Evolutionary conservation across 2,329 filamentous ascomycete species (phyloP), one percentile per base, ranked within the genome.

Genomic region (Trichoderma sp.): DNA sequence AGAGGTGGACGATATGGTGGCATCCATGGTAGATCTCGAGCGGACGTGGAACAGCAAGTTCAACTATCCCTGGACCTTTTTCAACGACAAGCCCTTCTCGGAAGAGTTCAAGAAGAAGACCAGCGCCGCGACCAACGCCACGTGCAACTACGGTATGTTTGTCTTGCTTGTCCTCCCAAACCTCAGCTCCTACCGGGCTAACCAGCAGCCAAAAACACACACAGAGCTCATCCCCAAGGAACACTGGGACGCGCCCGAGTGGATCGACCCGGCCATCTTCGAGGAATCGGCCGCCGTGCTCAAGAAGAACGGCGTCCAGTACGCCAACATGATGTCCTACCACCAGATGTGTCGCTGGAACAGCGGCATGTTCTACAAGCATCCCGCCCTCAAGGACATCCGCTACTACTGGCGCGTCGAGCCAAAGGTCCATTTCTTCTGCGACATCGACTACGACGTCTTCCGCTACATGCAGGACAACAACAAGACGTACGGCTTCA

Each of bases 261-360:
- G 94, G 94, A 97, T 99, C 78, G 93, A 96, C 79, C 82, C 88
- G 74, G 91, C 97, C 70, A 83, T 98, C 34, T 97, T 92, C 81
- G 80, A 89, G 45, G 93, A 97, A 78, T 97, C 93, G 29, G 89
- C 92, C 69, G 87, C 92, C 76, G 87, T 96, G 9, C 86, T 99
- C 67, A 85, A 92, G 75, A 91, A 95, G 76, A 87, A 94, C 75
- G 86, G 91, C 10, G 93, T 99, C 52, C 94, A 98, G 78, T 99
- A 99, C 78, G 92, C 92, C 75, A 86, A 89, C 73, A 92, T 92
- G 84, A 81, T 92, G 64, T 97, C 93, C 58, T 99, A 99, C 81
- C 94, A 98, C 80, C 92, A 98, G 78, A 99, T 99, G 95, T 99
- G 95, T 78, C 90, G 95, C 67, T 99, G 95, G 95, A 99, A 99